Evolutionary conservation across 768 basidiomycete species (phyloP), one percentile per base, ranked within the genome.

Genomic region (Leccinum ochraceum): DNA sequence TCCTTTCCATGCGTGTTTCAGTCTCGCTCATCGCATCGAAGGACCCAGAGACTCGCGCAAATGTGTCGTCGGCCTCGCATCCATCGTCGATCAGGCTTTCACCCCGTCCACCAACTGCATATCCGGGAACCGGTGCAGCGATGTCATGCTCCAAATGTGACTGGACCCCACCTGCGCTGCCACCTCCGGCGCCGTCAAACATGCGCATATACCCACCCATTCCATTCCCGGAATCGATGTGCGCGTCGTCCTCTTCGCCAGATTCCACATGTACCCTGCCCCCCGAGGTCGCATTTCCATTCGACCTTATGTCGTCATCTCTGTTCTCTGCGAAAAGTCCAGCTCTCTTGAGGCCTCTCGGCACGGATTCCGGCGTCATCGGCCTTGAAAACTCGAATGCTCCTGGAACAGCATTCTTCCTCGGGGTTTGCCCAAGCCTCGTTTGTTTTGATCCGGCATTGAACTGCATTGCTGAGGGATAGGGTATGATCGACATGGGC

Each of bases 151-250:
- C 63, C 54, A 59, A 36, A 32, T 28, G 42, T 10, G 52, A 42
- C 24, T 51, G 61, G 17, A 44, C 30, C 16, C 48, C 54, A 22
- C 39, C 36, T 36, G 55, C 46, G 32, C 34, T 54, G 7, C 53
- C 56, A 8, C 48, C 30, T 16, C 53, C 63, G 30, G 62, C 32
- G 34, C 50, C 56, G 30, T 60, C 66, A 24, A 62, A 54, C 20
- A 17, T 30, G 56, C 64, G 71, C 71, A 72, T 71, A 72, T 71
- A 71, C 8, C 64, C 71, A 60, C 60, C 52, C 28, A 59, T 26
- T 26, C 60, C 57, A 6, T 53, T 22, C 6, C 60, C 62, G 46
- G 42, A n/a, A 34, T 49, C 44, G 3, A 26, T 6, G 22, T 42
- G 53, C 22, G 49, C 24, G 13, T 54, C 60, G n/a, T 30, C 30